These are phyloP conservation scores for Lepidium campestre DNA, from an alignment of 441 rosid genomes.

Conservation along the genomic window DNA sequence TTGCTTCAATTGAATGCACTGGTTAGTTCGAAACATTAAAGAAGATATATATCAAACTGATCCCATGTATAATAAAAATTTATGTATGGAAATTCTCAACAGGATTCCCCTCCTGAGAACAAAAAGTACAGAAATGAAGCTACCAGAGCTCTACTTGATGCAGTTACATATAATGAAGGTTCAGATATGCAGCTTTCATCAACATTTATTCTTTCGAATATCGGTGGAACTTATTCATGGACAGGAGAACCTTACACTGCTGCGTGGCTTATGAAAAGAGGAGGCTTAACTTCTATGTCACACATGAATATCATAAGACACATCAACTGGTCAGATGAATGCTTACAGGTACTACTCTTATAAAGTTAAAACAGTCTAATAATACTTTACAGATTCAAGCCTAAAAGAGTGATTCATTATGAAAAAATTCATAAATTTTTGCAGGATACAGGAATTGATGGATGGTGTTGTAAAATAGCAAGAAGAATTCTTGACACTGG, in stretches of 20 bases:
- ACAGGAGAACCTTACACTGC: slow-evolving; percentile 80
- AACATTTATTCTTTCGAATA: slow-evolving; percentile 60
- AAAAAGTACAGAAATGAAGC: slow-evolving; percentile 50
- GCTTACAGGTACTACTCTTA: slow-evolving; percentile 49
- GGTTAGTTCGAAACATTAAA: slow-evolving; percentile 34
- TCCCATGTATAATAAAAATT: not conserved
- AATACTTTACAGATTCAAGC: not conserved
- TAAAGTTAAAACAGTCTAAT: not conserved
- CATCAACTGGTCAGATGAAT: slow-evolving; percentile 69
- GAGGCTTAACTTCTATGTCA: slow-evolving; percentile 52
- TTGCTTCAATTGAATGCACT: slow-evolving; percentile 61
- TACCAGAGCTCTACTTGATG: slow-evolving; percentile 46
- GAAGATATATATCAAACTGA: not conserved
- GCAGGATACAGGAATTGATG: slow-evolving; percentile 68
- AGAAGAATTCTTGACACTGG: slow-evolving; percentile 49
- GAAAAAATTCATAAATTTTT: not conserved
- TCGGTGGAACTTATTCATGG: slow-evolving; percentile 92
- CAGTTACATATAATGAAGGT: slow-evolving; percentile 44
- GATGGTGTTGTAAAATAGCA: slow-evolving; percentile 72
- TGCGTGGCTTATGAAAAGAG: slow-evolving; percentile 84
- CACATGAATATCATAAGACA: slow-evolving; percentile 76
- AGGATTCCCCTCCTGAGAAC: slow-evolving; percentile 54
- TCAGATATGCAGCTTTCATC: slow-evolving; percentile 47
- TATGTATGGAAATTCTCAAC: slow-evolving; percentile 9
- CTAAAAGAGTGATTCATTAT: not conserved